Base-by-base conservation (phyloP, 2,329 filamentous ascomycete species). In the Phialophora verrucosa region DNA sequence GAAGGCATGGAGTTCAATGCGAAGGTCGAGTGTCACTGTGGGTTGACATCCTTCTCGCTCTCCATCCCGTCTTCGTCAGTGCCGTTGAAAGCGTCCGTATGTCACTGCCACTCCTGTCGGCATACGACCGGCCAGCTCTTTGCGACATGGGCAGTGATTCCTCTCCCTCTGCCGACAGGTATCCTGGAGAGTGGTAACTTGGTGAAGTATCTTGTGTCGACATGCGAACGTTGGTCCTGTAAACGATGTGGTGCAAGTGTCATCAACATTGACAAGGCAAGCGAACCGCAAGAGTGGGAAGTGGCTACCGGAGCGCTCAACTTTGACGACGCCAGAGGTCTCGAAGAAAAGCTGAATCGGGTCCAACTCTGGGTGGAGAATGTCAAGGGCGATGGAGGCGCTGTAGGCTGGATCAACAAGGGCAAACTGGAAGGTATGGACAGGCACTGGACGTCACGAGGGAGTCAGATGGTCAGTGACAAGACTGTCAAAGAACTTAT, bases 31-130 rank as follows among this genome's bases (percentile, higher is more conserved):
- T 71, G 65, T 23, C 67, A 71, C 54, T 71, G 69, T 50, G 4
- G 20, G 23, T 38, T 64, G 4, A 59, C 51, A n/a, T 67, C 67
- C 27, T 66, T 68, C 58, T 58, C 65, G 10, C 25, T 69, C 20
- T n/a, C 57, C n/a, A 56, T 71, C 44, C 63, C 69, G 31, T 29
- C 32, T 6, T 42, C 57, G 10, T 23, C 55, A 14, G 20, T 71
- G 7, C 70, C 70, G 7, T 74, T 86, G 0, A 64, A 74, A 49
- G 80, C 76, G 0, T 72, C 73, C 5, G 76, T 75, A 63, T 85
- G 84, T 70, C 83, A 85, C 74, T 85, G 83, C 75, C 74, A 74
- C 20, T 84, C 83, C 2, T 85, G 84, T 71, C 79, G 83, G 1
- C 82, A 80, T 62, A 42, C 75, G 2, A 81, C 80, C 0, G 83